Evolutionary conservation across 2,329 filamentous ascomycete genomes (phyloP), one percentile per base, ranked within the genome.

Genomic region (Sodiomyces alkalinus): DNA sequence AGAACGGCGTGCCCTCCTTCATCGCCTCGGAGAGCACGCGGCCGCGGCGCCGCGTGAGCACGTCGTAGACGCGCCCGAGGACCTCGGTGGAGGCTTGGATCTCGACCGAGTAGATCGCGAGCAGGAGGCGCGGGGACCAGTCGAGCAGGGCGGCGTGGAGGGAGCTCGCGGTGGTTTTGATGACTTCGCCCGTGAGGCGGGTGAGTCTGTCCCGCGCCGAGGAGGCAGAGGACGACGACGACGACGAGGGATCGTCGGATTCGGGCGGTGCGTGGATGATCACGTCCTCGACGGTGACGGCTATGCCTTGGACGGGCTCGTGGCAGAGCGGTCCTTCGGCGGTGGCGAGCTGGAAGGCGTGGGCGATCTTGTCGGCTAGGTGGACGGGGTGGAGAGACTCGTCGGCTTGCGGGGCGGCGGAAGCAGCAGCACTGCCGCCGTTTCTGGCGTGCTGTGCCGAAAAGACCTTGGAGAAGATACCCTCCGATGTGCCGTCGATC

Each of bases 51-150:
- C 87, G 78, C 18, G 87, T 94, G n/a, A 98, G 74, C n/a, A 96
- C 87, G 40, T 81, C 82, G 62, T 98, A 98, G 19, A 96, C 90
- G 17, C 83, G 77, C 14, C 90, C 90, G 5, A 98, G 73, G 22
- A 96, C 90, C 53, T 96, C 90, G 43, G 86, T 87, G 14, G 81
- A 86, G 17, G 87, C 85, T 64, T 96, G 90, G 44, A 98, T 96
- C 50, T 96, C 90, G 50, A 87, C 93, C 31, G 74, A 83, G 60
- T 98, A 98, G 83, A 96, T 96, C 28, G 90, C 90, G 24, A 98
- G 72, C 58, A 96, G 73, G 40, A 98, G 70, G n/a, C 90, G 75
- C 0, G 90, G 81, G 21, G 79, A 87, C 90, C 90, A 98, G 60
- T 96, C 90, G 12, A 94, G 62, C 61, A 96, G 93, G 14, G 77